These are phyloP conservation scores for Penicillium brevicompactum DNA, from an alignment of 2,329 filamentous ascomycete genomes.

Conservation along the genomic window DNA sequence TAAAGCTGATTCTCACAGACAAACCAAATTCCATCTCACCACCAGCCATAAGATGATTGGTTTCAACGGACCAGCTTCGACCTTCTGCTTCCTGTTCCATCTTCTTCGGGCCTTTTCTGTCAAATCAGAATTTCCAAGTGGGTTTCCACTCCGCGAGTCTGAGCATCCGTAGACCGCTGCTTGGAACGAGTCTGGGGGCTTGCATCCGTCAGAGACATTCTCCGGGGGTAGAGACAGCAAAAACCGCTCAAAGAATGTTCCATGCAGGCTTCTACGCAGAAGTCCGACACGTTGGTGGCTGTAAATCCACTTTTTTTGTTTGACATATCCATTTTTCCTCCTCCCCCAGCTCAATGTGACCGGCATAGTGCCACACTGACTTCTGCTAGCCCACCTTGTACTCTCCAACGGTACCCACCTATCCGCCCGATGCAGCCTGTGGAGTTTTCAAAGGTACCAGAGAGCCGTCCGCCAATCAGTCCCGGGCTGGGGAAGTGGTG, in stretches of 20 bases:
- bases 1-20: background rate
- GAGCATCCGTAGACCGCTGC: constrained; percentile 13
- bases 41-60: background rate
- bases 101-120: background rate
- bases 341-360: background rate
- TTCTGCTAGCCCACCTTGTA: constrained; percentile 16
- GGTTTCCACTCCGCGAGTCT: background rate
- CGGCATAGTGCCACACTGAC: constrained; percentile 7
- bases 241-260: constrained; percentile 31
- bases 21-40: background rate
- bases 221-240: background rate
- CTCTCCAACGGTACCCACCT: constrained; percentile 16
- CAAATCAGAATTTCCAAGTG: background rate
- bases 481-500: background rate
- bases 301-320: constrained; percentile 6
- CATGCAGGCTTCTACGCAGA: constrained; percentile 38
- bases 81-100: too few relatives aligned
- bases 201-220: constrained; percentile 5
- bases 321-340: constrained; percentile 1
- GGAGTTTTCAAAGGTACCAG: constrained; percentile 7
- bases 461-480: constrained; percentile 5
- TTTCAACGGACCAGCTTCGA: background rate
- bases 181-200: constrained; percentile 10
- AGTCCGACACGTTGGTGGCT: constrained; percentile 24
- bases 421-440: constrained; percentile 3